Conservation (phyloP, 2,329 filamentous ascomycete genomes). For the Lachnellula cervina region DNA sequence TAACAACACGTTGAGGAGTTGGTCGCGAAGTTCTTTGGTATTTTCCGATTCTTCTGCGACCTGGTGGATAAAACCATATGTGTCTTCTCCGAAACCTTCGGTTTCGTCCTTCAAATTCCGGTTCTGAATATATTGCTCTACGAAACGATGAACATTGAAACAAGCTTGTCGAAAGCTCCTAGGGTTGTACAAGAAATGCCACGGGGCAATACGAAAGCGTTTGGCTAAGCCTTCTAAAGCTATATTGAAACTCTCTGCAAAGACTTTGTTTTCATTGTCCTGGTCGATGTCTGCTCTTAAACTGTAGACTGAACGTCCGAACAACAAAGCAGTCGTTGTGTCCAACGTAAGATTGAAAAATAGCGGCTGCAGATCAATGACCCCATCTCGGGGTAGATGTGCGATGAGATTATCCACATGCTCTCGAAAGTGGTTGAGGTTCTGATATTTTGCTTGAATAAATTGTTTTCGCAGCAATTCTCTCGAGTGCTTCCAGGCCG, state of each 20-base stretch:
- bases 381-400: conserved; percentile 2
- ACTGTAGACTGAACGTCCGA: conserved; percentile 42
- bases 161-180: conserved; percentile 14
- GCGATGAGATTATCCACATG: conserved; percentile 31
- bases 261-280: conserved; percentile 18
- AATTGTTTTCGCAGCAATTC: conserved; percentile 28
- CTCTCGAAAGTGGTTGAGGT: conserved; percentile 11
- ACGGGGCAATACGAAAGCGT: conserved; percentile 24
- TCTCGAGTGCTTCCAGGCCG: conserved; percentile 32
- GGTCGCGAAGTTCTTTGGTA: conserved; percentile 29
- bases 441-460: conserved; percentile 13
- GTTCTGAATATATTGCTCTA: conserved; percentile 26
- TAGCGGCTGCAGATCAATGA: conserved; percentile 34
- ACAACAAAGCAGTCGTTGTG: conserved; percentile 51
- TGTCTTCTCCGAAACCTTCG: conserved; percentile 13
- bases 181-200: conserved; percentile 6
- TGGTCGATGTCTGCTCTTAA: conserved; percentile 9
- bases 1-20: conserved; percentile 32
- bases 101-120: conserved; percentile 29
- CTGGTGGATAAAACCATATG: conserved; percentile 6
- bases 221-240: conserved; percentile 31
- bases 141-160: conserved; percentile 19
- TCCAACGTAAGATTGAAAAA: conserved; percentile 52
- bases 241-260: conserved; percentile 35
- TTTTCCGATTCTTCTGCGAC: conserved; percentile 28